phyloP scores from a whole-genome alignment of 257 asterid genomes.

The Salvia rosmarinus region DNA sequence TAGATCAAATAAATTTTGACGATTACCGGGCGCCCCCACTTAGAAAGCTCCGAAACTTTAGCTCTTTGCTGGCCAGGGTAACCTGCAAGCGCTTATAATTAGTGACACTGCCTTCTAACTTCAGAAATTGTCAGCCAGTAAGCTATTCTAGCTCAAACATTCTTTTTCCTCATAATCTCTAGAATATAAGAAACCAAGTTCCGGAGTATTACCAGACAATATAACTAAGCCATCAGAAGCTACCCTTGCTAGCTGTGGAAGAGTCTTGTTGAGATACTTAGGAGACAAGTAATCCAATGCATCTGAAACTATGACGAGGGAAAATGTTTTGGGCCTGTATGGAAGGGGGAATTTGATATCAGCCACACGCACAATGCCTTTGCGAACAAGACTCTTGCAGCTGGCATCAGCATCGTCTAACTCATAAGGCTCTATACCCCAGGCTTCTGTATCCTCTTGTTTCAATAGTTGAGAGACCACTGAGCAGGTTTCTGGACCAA shows the following conservation, averaged over 20 bases:
- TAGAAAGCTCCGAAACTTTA: constrained; percentile 73
- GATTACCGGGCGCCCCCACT: constrained; percentile 88
- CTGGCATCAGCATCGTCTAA: constrained; percentile 64
- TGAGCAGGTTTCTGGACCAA: constrained; percentile 85
- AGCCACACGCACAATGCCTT: constrained; percentile 74
- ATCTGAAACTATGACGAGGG: constrained; percentile 88
- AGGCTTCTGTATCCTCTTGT: constrained; percentile 81
- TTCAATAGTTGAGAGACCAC: constrained; percentile 68
- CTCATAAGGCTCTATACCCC: constrained; percentile 94
- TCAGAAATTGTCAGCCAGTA: neutral
- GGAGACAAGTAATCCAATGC: constrained; percentile 85
- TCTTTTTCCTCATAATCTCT: neutral
- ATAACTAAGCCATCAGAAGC: constrained; percentile 80
- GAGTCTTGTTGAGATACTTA: constrained; percentile 81
- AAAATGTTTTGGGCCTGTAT: constrained; percentile 74
- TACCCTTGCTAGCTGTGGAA: constrained; percentile 84
- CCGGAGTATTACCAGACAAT: constrained; percentile 60
- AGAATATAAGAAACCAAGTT: constrained; percentile 13
- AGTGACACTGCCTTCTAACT: neutral
- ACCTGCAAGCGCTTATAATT: constrained; percentile 52
- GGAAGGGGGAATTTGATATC: constrained; percentile 91
- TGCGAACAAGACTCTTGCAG: constrained; percentile 69
- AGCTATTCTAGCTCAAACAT: neutral
- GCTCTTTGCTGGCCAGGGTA: constrained; percentile 68
- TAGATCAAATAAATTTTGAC: constrained; percentile 15